A percentile compares a stretch with the other conserved stretches of the same genome.
Conservation (phyloP, 139 green algal genomes). For the Tetratostichococcus sp. region DNA sequence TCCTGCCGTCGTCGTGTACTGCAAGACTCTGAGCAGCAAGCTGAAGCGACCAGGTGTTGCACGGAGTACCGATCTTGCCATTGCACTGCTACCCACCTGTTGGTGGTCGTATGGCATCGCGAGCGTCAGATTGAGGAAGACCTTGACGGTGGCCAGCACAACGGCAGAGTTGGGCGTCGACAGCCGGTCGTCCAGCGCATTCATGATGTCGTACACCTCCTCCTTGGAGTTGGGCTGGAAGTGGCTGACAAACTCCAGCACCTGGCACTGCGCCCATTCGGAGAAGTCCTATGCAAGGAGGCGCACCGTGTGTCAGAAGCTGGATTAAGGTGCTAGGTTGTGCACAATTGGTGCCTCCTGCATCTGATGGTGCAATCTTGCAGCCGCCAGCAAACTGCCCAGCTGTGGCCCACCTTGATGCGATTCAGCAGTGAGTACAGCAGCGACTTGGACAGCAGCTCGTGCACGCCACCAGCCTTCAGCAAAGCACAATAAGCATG, state of each 20-base stretch:
- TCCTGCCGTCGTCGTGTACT: too few species aligned
- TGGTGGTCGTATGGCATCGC: conserved; percentile 55
- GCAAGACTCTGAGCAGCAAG: too few species aligned
- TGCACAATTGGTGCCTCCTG: too few species aligned
- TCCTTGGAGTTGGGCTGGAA: conserved; percentile 69
- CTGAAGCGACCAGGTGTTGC: too few species aligned
- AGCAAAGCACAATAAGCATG: not conserved
- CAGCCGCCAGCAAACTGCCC: too few species aligned
- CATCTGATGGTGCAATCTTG: too few species aligned
- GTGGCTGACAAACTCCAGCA: conserved; percentile 68
- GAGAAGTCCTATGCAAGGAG: conserved; percentile 69
- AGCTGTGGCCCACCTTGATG: conserved; percentile 80
- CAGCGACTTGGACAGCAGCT: conserved; percentile 42
- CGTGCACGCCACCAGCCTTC: conserved; percentile 26
- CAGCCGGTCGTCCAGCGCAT: conserved; percentile 92
- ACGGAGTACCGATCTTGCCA: not conserved
- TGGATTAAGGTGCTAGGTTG: too few species aligned
- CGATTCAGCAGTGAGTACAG: conserved; percentile 89
- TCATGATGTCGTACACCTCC: conserved; percentile 95
- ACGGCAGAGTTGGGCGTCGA: conserved; percentile 83
- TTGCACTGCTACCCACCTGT: conserved; percentile 20
- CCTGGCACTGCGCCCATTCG: conserved; percentile 91
- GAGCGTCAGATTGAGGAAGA: conserved; percentile 92
- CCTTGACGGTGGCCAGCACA: conserved; percentile 81
- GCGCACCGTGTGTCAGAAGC: too few species aligned